These are phyloP conservation scores for Lactarius indigo DNA, from an alignment of 768 basidiomycete genomes.

Conservation along the genomic window DNA sequence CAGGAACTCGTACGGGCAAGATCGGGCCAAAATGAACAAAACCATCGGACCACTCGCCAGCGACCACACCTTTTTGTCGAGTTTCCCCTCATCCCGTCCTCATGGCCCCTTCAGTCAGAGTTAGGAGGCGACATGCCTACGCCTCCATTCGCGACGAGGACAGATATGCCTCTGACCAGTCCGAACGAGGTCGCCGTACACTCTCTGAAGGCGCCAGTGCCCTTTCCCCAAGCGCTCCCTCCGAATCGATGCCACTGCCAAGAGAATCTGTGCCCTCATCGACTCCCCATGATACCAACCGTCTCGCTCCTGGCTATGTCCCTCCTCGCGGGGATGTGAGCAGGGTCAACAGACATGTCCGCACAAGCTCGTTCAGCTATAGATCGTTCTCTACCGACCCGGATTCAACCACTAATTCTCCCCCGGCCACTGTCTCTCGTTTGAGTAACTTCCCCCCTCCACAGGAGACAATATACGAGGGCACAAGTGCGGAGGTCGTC, in stretches of 20 bases:
- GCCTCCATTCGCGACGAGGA: conserved; percentile 18
- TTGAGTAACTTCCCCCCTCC: not conserved
- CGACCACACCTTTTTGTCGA: not conserved
- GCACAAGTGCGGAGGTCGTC: conserved; percentile 30
- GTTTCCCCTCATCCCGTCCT: not conserved
- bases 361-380: conserved; percentile 5
- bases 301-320: not conserved
- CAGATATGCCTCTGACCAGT: not conserved
- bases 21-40: not conserved
- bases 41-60: not conserved
- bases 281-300: not conserved
- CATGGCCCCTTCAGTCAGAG: conserved; percentile 21
- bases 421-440: not conserved
- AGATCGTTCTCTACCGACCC: conserved; percentile 16
- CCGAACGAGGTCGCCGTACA: not conserved
- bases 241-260: not conserved
- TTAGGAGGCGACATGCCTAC: conserved; percentile 17
- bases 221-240: not conserved
- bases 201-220: not conserved
- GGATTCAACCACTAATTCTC: conserved; percentile 5
- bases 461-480: conserved; percentile 8
- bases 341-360: conserved; percentile 17
- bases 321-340: not conserved
- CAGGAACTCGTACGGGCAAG: not conserved
- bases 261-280: not conserved